Evolutionary conservation across 2,329 filamentous ascomycete genomes (phyloP), one percentile per base, ranked within the genome.

Genomic region (Dactylonectria estremocensis): DNA sequence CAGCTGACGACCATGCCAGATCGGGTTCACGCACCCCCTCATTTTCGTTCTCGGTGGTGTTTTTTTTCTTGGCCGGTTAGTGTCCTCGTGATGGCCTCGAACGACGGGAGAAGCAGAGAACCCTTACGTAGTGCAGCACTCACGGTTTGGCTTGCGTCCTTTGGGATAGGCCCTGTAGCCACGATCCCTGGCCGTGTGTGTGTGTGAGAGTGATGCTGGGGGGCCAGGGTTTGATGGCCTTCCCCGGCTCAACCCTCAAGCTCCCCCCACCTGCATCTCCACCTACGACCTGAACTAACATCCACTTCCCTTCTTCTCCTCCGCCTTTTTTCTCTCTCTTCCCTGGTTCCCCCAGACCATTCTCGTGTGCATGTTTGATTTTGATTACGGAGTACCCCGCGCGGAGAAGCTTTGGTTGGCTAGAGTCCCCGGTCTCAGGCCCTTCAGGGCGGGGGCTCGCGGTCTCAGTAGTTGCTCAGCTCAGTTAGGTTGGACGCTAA

Each of bases 271-370:
- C 20, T 49, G 20, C 46, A 49, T 54, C 55, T 64, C 61, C 54
- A 64, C 55, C 55, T 64, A n/a, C 35, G n/a, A 49, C 22, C 50
- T 49, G 37, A 40, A 11, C 37, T 40, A 40, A 40, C 37, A 54
- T 60, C 56, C 45, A 40, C 48, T 48, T 20, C 5, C 10, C 40
- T 22, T 46, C 24, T 28, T 49, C 37, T 46, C 55, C 20, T 48
- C 49, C n/a, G 40, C 49, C 40, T 61, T 28, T 60, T 50, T 37
- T 48, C 28, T 28, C 35, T n/a, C 22, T 37, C 28, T n/a, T 48
- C 55, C 49, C 50, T 50, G 50, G 49, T 37, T 53, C 49, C 62
- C 62, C 62, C 62, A 64, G 62, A 64, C 62, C 48, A 37, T 40
- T 18, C 18, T 52, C 57, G 28, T 49, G 37, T 54, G 20, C 33